Base-by-base conservation (phyloP, 805 yeast genomes). In the Lipomyces mesembrius region DNA sequence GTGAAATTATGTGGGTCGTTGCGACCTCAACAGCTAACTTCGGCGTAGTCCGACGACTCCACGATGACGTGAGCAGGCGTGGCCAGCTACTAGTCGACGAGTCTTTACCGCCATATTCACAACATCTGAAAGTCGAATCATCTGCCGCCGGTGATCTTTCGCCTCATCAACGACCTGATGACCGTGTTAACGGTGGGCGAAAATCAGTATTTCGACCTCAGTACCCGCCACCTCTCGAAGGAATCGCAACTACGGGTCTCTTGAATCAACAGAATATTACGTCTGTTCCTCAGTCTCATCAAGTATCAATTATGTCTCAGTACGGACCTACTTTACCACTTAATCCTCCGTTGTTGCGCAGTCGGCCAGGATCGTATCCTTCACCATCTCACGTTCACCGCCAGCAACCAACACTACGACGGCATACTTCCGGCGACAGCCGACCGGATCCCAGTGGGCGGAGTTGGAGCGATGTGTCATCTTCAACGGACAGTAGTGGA, bases 361-460 rank as follows among this genome's bases (percentile, higher is more conserved):
- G 54, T 22, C 56, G 70, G 35, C 70, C 70, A 2, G 70, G 68
- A 8, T 67, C 70, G 27, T 67, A 61, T 52, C 70, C 70, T 12
- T 49, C 63, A 34, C 53, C 70, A 9, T 52, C 64, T n/a, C 59
- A 52, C 20, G 55, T 66, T 29, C 25, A 55, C 2, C n/a, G 64
- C 3, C 62, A 54, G 27, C 62, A 29, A 17, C 61, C 58, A 11
- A 35, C 54, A 7, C 22, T 57, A 20, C 55, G 70, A n/a, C 60
- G 70, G 32, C 70, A 67, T 29, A 61, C 70, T 20, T 67, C 70
- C 11, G 66, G 64, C 46, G 65, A 65, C 49, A 57, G 59, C 7
- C 59, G 63, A 12, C 12, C 52, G 25, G 62, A 51, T 11, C 29
- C 22, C 8, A 39, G 35, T 22, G 22, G 22, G 22, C 49, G 66